Evolutionary conservation across 768 basidiomycete species (phyloP), one percentile per base, ranked within the genome.

Genomic region (Calocybe indica): DNA sequence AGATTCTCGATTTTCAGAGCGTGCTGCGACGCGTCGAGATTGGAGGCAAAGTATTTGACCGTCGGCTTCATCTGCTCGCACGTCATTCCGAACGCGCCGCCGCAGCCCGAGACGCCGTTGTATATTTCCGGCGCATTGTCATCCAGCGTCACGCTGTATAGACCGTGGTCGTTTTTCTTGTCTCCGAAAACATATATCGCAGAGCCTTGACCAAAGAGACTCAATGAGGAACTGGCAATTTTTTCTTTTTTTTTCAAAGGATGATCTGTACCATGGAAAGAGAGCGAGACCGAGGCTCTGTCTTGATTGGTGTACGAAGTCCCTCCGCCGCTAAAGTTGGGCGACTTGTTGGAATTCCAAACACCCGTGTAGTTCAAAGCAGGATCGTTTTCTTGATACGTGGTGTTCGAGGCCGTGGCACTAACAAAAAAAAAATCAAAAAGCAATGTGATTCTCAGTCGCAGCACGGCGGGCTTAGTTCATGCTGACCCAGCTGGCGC

Each of bases 141-240:
- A 53, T 76, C 74, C 5, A 76, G 59, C 6, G 54, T 55, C 15
- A 74, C 69, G 14, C 58, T 64, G 56, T 73, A 78, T 6, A 67
- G 53, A 0, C 76, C 65, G 48, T 78, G 74, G 53, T 76, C 71
- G 46, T 73, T 73, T 54, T 71, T 74, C 54, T 74, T 75, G 59
- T 76, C 75, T 2, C 76, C 74, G 35, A 72, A 66, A 10, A 75
- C 62, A 46, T 71, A 73, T 28, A 75, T 56, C 1, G 72, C 69
- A 14, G 72, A 72, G 36, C 70, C 73, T 74, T 50, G 31, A 7
- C 13, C 11, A 37, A 35, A 30, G 42, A 35, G 29, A 37, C 12
- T 28, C 15, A 7, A 36, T 42, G 2, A 42, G 10, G 22, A 29
- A 40, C 29, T 33, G 11, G 9, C 35, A 41, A 10, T 35, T 8